Evolutionary conservation across 2,329 filamentous ascomycete genomes (phyloP), one percentile per base, ranked within the genome.

Genomic region (Stachybotrys elegans): DNA sequence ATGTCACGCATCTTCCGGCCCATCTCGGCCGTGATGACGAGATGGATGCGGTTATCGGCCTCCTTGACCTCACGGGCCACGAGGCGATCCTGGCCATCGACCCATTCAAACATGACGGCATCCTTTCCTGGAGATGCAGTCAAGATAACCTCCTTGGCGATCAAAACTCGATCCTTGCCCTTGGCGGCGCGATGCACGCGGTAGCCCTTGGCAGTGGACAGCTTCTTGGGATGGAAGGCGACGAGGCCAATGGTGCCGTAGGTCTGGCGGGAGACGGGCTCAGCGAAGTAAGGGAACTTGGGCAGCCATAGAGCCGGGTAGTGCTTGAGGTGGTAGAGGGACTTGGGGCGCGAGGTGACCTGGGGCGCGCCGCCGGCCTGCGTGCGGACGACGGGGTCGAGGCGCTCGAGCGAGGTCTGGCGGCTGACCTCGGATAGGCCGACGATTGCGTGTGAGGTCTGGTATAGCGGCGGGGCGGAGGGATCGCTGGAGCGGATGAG

Each of bases 251-350:
- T 50, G 11, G 56, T 50, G 40, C 58, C 56, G 3, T 60, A 46
- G 20, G 53, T 55, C 27, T 55, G 51, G 11, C 61, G 57, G 3
- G 57, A 59, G 9, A 51, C 50, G 9, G 57, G 45, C 42, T 67
- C 63, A 42, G 64, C 57, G 44, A 62, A 57, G 49, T 56, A 68
- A 9, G 48, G 43, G 41, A 65, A 66, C 14, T 53, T 51, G 17
- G 62, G 55, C 14, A 51, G 51, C 25, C 59, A 53, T 37, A 51
- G 52, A 3, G 48, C 22, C 1, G 52, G 57, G 0, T 61, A 59
- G 40, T 66, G 64, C 44, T 57, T 60, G 41, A 68, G 53, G 43
- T 65, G 55, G 45, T 58, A 67, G 21, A 67, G 51, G 44, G 62
- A 62, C 13, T 59, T 57, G 25, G 59, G 55, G 29, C 54, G 59